These are phyloP conservation scores for Tetratostichococcus sp. DNA, from an alignment of 139 green algal genomes.

Conservation along the genomic window DNA sequence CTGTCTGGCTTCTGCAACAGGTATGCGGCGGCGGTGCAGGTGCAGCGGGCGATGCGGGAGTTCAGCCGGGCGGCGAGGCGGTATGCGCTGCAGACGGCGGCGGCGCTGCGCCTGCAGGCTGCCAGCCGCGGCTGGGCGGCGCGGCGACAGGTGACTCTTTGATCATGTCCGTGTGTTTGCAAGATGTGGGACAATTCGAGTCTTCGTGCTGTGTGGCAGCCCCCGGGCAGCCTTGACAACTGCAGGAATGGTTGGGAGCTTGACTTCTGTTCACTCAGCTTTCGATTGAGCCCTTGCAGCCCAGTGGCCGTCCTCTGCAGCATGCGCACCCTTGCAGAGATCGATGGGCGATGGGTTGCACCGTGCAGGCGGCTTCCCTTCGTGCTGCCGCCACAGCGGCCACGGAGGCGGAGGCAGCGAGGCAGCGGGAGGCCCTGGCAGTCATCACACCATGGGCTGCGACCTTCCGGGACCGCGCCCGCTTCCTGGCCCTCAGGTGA, in stretches of 20 bases:
- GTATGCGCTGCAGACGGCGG: conserved; percentile 19
- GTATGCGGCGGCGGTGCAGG: conserved; percentile 25
- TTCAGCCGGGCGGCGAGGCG: conserved; percentile 6
- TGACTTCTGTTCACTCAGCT: no score
- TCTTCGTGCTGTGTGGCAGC: no score
- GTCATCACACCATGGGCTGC: conserved; percentile 34
- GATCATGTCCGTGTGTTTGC: no score
- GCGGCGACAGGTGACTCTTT: background rate
- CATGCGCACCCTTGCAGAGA: no score
- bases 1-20: background rate
- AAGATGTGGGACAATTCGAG: no score
- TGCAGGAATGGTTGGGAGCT: no score
- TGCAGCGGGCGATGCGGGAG: conserved; percentile 27
- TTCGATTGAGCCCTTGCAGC: no score
- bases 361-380: background rate
- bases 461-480: conserved; percentile 15
- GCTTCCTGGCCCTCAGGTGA: conserved; percentile 28
- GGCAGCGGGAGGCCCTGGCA: conserved; percentile 16
- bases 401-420: background rate
- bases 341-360: no score
- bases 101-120: conserved; percentile 34
- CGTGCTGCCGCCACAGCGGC: no score
- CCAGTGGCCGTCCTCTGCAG: no score
- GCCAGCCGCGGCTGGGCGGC: conserved; percentile 11
- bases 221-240: no score